phyloP scores from a whole-genome alignment of 2,329 filamentous ascomycete genomes.

The Paraphaeosphaeria minitans region DNA sequence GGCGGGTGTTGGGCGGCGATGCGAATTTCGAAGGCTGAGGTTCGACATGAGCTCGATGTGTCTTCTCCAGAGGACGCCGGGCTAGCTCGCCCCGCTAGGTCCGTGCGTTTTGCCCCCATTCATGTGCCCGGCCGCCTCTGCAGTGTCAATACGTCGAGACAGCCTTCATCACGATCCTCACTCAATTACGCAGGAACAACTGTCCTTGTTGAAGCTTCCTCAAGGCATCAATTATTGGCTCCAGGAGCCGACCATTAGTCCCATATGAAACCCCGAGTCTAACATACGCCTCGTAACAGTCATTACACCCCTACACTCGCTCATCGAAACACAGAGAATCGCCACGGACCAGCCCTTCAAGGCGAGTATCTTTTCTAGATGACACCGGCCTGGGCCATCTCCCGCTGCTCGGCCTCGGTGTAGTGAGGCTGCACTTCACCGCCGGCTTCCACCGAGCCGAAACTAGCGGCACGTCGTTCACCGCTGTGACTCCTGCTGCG shows the following conservation, averaged over 20 bases:
- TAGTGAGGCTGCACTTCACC: conserved; percentile 35
- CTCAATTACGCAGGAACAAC: not conserved
- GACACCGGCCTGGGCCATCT: conserved; percentile 30
- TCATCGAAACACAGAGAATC: not conserved
- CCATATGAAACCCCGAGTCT: conserved; percentile 5
- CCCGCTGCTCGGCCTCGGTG: conserved; percentile 36
- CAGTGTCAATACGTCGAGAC: conserved; percentile 2
- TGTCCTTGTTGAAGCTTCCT: not conserved
- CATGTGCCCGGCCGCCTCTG: conserved; percentile 8
- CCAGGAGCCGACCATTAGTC: not conserved
- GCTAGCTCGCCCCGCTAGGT: conserved; percentile 24
- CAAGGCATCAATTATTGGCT: conserved; percentile 2
- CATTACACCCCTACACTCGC: conserved; percentile 1
- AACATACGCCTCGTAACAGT: conserved; percentile 7
- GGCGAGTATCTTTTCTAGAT: conserved; percentile 15
- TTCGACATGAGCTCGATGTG: conserved; percentile 38
- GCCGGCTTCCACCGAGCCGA: conserved; percentile 28
- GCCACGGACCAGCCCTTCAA: not conserved
- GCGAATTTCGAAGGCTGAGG: conserved; percentile 30
- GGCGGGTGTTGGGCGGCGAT: conserved; percentile 8
- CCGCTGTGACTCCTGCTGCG: conserved; percentile 30
- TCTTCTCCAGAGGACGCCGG: conserved; percentile 42
- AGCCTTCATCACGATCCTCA: not conserved
- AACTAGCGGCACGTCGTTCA: conserved; percentile 29
- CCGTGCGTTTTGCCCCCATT: conserved; percentile 12